Conservation (phyloP, 2,329 filamentous ascomycete genomes). For the Colletotrichum graminicola region DNA sequence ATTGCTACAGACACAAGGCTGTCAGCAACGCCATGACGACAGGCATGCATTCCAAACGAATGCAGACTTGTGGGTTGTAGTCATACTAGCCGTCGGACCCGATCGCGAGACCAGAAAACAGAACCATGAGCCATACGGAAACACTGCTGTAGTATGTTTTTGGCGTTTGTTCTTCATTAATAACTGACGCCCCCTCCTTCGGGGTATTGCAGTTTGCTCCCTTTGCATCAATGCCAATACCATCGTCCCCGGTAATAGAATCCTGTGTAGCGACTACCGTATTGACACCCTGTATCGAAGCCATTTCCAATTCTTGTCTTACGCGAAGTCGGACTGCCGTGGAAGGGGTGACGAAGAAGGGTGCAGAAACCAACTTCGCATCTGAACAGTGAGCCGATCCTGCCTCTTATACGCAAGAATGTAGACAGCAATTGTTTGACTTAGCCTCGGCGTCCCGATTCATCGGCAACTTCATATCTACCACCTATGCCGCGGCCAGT, state of each 20-base stretch:
- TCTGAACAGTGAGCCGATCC: neutral
- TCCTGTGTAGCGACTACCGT: neutral
- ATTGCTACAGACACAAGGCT: slow-evolving; percentile 48
- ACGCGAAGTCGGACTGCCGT: neutral
- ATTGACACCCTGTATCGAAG: neutral
- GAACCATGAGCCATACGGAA: slow-evolving; percentile 58
- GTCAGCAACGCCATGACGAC: slow-evolving; percentile 13
- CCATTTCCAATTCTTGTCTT: neutral
- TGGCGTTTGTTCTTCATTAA: slow-evolving; percentile 18
- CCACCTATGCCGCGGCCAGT: neutral
- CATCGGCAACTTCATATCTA: neutral
- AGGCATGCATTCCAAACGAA: slow-evolving; percentile 12
- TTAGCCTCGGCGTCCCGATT: neutral
- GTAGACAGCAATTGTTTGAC: neutral
- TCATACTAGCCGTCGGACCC: slow-evolving; percentile 59
- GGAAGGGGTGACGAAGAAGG: neutral
- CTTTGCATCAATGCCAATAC: neutral
- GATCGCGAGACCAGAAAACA: slow-evolving; percentile 60
- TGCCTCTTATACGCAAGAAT: slow-evolving; percentile 1
- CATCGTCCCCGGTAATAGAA: neutral
- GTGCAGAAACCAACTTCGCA: no score
- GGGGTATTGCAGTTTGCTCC: neutral
- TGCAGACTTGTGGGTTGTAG: neutral
- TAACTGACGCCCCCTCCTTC: neutral
- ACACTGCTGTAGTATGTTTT: slow-evolving; percentile 54